These are phyloP conservation scores for Mangifera indica DNA, from an alignment of 345 rosid genomes.

Conservation along the genomic window DNA sequence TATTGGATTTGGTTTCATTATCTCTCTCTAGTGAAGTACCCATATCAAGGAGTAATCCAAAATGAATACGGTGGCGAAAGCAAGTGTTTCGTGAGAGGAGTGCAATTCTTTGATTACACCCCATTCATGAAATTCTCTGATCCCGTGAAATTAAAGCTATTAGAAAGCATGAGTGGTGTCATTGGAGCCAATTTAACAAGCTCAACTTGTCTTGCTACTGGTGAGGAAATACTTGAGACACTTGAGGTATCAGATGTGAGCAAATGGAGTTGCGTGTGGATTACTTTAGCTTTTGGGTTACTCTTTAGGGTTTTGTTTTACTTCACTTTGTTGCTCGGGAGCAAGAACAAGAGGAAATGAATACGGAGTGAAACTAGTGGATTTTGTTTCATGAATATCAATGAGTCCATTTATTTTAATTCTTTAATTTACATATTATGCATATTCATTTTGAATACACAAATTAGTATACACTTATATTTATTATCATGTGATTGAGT, in stretches of 20 bases:
- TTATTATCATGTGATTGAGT: too few relatives aligned
- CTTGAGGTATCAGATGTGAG: conserved; percentile 28
- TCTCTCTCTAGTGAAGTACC: conserved; percentile 36
- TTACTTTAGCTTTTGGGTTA: conserved; percentile 33
- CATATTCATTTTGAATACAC: too few relatives aligned
- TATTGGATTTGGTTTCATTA: conserved; percentile 40
- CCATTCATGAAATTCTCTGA: conserved; percentile 20
- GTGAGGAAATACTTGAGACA: conserved; percentile 20
- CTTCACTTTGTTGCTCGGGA: conserved; percentile 31
- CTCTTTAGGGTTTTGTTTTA: conserved; percentile 36
- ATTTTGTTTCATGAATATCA: too few relatives aligned
- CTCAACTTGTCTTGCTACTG: conserved; percentile 29
- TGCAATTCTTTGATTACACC: conserved; percentile 34
- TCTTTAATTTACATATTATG: too few relatives aligned
- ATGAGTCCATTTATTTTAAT: too few relatives aligned
- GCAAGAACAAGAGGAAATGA: conserved; percentile 36
- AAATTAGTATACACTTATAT: too few relatives aligned
- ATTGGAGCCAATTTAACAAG: conserved; percentile 28
- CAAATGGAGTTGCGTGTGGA: conserved; percentile 42
- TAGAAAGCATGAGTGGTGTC: conserved; percentile 28
- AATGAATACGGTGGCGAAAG: conserved; percentile 25
- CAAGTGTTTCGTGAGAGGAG: conserved; percentile 34
- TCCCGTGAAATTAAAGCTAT: conserved; percentile 20
- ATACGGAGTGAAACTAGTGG: too few relatives aligned
- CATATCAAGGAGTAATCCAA: conserved; percentile 22